A percentile compares a stretch with the other conserved stretches of the same genome.
Evolutionary conservation across 164 flowering plant species (phyloP).

Genomic region (Aristolochia californica): DNA sequence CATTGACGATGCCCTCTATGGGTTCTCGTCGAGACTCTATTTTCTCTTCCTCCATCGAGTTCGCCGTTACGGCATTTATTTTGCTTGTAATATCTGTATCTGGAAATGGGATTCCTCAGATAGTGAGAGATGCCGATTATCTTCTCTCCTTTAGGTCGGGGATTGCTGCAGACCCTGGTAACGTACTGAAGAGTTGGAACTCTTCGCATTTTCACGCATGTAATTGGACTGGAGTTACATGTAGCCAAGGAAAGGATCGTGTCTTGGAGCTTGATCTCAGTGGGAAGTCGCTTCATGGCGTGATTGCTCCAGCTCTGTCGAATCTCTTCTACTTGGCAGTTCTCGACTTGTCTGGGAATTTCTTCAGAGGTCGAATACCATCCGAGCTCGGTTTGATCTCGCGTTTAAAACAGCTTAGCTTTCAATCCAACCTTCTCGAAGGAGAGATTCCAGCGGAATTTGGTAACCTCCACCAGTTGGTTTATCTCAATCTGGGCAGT

Average conservation of each 20-base stretch:
- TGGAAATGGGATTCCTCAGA: constrained; percentile 1
- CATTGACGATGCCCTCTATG: no score
- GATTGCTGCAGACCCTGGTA: constrained; percentile 39
- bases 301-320: constrained; percentile 49
- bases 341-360: constrained; percentile 66
- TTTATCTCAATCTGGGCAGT: constrained; percentile 56
- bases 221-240: constrained; percentile 64
- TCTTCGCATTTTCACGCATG: constrained; percentile 40
- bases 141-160: constrained; percentile 48
- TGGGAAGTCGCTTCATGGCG: constrained; percentile 41
- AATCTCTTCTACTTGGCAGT: constrained; percentile 36
- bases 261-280: constrained; percentile 52
- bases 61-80: neutral
- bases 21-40: no score
- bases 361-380: constrained; percentile 57
- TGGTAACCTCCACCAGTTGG: constrained; percentile 37
- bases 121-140: constrained; percentile 27
- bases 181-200: constrained; percentile 45
- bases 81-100: neutral
- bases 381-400: constrained; percentile 40
- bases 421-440: constrained; percentile 47
- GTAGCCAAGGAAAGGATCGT: constrained; percentile 21
- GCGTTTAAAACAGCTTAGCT: constrained; percentile 44
- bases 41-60: no score
- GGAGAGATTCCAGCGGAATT: constrained; percentile 52